Conservation (phyloP, 1,284 basidiomycete genomes). For the Naganishia cerealis region DNA sequence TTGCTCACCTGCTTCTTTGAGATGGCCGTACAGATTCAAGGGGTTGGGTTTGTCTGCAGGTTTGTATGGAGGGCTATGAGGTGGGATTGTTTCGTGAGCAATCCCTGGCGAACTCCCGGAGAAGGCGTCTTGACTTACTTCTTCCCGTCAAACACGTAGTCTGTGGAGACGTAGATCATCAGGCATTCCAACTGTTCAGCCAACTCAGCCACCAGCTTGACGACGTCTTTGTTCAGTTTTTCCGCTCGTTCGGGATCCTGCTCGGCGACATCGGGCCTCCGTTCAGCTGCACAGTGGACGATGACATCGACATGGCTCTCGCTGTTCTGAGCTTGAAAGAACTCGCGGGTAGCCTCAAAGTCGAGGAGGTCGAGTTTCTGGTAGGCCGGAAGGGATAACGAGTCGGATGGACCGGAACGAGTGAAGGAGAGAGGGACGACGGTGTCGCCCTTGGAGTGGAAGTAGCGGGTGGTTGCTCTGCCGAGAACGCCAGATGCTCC, state of each 20-base stretch:
- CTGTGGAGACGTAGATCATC: slow-evolving; percentile 58
- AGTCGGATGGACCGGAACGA: slow-evolving; percentile 42
- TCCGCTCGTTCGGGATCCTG: slow-evolving; percentile 55
- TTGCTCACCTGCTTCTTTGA: slow-evolving; percentile 33
- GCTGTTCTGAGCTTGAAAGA: slow-evolving; percentile 49
- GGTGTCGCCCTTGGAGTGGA: slow-evolving; percentile 42
- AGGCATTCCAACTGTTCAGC: slow-evolving; percentile 44
- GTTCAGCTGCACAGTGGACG: slow-evolving; percentile 58
- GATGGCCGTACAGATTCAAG: slow-evolving; percentile 33
- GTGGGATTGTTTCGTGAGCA: not conserved
- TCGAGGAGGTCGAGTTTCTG: slow-evolving; percentile 57
- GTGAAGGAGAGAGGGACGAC: slow-evolving; percentile 54
- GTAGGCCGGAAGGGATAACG: slow-evolving; percentile 37
- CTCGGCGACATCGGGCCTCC: slow-evolving; percentile 54
- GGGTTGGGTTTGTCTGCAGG: slow-evolving; percentile 49
- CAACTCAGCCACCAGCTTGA: slow-evolving; percentile 50
- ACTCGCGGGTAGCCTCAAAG: slow-evolving; percentile 48
- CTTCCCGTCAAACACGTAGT: slow-evolving; percentile 53
- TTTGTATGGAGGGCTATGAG: slow-evolving; percentile 55
- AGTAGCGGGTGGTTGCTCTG: slow-evolving; percentile 50
- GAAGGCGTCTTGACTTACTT: slow-evolving; percentile 38
- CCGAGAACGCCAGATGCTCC: slow-evolving; percentile 59
- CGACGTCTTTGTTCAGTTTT: slow-evolving; percentile 56
- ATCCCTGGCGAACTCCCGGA: not conserved
- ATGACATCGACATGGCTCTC: slow-evolving; percentile 46